phyloP scores from a whole-genome alignment of 2,329 filamentous ascomycete genomes.

The Neofusicoccum kwambonambiense region DNA sequence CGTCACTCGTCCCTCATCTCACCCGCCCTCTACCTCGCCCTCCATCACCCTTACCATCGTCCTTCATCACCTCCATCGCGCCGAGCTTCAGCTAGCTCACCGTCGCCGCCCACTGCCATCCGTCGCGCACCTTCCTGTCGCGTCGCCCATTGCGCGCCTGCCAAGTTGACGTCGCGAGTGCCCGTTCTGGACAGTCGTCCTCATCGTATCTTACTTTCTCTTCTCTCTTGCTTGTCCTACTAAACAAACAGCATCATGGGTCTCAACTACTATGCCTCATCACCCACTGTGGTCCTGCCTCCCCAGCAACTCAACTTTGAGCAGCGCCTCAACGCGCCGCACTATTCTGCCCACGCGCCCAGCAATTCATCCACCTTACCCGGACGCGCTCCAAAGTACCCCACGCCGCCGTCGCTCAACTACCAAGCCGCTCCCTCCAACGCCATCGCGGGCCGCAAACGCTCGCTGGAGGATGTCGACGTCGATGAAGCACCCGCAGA shows the following conservation, averaged over 20 bases:
- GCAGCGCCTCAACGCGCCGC: conserved; percentile 24
- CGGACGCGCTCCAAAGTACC: conserved; percentile 39
- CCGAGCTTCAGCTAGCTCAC: conserved; percentile 14
- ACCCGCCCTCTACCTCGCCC: conserved; percentile 21
- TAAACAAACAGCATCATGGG: conserved; percentile 44
- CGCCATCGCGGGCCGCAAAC: conserved; percentile 65
- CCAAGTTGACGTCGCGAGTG: conserved; percentile 9
- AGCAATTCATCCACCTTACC: conserved; percentile 32
- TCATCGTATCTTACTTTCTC: conserved; percentile 14
- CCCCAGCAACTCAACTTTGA: conserved; percentile 38
- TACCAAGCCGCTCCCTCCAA: conserved; percentile 42
- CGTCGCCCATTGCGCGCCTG: conserved; percentile 20
- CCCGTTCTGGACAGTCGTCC: not conserved
- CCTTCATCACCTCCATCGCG: conserved; percentile 2
- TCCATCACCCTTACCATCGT: conserved; percentile 19
- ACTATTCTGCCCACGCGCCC: conserved; percentile 28
- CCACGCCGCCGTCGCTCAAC: conserved; percentile 43
- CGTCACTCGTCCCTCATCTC: conserved; percentile 22
- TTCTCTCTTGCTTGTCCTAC: conserved; percentile 26
- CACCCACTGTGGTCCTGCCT: conserved; percentile 48
- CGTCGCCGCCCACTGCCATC: conserved; percentile 7
- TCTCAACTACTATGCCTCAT: conserved; percentile 48
- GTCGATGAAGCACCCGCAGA: conserved; percentile 57
- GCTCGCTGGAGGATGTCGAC: conserved; percentile 74
- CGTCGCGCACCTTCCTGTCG: conserved; percentile 8